Evolutionary conservation across 2,329 filamentous ascomycete genomes (phyloP), one percentile per base, ranked within the genome.

Genomic region (Ophiocordyceps unilateralis): DNA sequence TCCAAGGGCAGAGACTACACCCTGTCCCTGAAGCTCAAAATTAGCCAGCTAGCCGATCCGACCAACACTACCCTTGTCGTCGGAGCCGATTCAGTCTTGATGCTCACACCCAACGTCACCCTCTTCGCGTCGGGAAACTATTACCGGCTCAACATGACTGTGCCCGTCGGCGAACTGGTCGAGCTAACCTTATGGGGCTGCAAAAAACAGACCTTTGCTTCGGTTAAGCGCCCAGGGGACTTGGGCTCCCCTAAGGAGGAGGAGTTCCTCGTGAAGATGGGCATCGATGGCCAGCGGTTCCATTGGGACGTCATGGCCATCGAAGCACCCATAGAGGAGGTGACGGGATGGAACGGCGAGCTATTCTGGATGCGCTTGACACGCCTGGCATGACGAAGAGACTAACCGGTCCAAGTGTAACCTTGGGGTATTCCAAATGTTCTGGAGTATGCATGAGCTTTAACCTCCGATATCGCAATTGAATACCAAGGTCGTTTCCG

Each of bases 1-100:
- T 69, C 67, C 39, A 77, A 76, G 52, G 73, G 73, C 3, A 62
- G 70, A 45, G 61, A 74, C 49, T 76, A 77, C 53, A 72, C 67
- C 0, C 60, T 77, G 1, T 60, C 65, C 0, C 59, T 76, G 10
- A 20, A 9, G 23, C 42, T 43, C 9, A 40, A 34, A 14, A 12
- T 40, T n/a, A 47, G 54, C 17, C 49, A 56, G 1, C 55, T 63
- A 1, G 50, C 48, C 0, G 53, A 54, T 15, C 43, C 50, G 1
- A 55, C 50, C 2, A 63, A 64, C 32, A 62, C 61, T 0, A 63
- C 58, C 2, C 52, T 69, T 17, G 54, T 70, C 15, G 51, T 55
- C 1, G 67, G 64, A 19, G 50, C 46, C 3, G 68, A 66, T 51
- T 72, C 65, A 4, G 54, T 54, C 5, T 61, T 70, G n/a, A 48